Evolutionary conservation across 805 yeast species (phyloP), one percentile per base, ranked within the genome.

Genomic region (Hanseniaspora lachancei): DNA sequence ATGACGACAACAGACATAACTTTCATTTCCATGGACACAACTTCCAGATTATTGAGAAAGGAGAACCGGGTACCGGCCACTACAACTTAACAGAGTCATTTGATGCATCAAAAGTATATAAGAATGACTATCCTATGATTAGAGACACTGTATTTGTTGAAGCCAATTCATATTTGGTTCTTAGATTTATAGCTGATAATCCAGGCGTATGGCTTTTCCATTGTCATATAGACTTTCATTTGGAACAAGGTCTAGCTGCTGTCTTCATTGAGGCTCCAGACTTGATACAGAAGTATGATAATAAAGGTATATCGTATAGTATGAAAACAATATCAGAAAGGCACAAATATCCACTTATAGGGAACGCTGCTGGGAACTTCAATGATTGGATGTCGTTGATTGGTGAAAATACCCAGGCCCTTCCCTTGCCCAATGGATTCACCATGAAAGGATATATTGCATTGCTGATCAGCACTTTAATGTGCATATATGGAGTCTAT

Each of bases 171-270:
- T 77, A 80, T 66, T 67, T 81, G 51, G 89, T 82, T 18, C 64
- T 81, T 35, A 73, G 96, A 61, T 87, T 87, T 68, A 76, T 72
- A 62, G 88, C 96, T 13, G 80, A 84, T 63, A 89, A 89, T 63
- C 96, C 96, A 2, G 97, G 97, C 57, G 82, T 88, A 27, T 89
- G 96, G 96, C 79, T 84, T 59, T 85, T 89, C 81, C 97, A 89
- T 67, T 89, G 97, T 69, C 95, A 86, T 65, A 78, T 85, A 55
- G 91, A 85, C 63, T 85, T 89, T 84, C 95, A 85, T 69, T 76
- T 85, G 66, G 83, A 80, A 61, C 93, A 85, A 70, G 95, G 95
- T 32, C 73, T 85, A 55, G 89, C 89, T 8, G 72, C 84, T 52
- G 78, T 79, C 1, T 76, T 85, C 39, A 72, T 85, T 43, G 95